These are phyloP conservation scores for Rutidosis leptorrhynchoides DNA, from an alignment of 129 eudicot species.

Conservation along the genomic window DNA sequence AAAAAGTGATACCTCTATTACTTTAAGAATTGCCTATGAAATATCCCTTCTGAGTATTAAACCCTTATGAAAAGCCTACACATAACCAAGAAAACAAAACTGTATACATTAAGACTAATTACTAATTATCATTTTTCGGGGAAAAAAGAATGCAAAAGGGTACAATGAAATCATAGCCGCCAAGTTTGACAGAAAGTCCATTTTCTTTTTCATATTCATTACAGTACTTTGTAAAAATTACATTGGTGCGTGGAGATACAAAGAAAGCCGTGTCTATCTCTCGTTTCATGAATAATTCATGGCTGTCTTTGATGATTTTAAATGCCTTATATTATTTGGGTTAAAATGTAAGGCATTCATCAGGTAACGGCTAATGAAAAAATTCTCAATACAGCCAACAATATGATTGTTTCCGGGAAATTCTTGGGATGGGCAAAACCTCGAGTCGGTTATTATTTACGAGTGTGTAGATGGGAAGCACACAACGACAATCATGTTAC, in stretches of 20 bases:
- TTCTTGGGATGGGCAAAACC: slow-evolving; percentile 32
- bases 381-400: slow-evolving; percentile 60
- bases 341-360: slow-evolving; percentile 38
- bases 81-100: slow-evolving; percentile 6
- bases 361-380: slow-evolving; percentile 45
- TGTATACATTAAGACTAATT: background rate
- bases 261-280: slow-evolving; percentile 57
- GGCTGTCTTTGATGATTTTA: slow-evolving; percentile 41
- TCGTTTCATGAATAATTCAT: slow-evolving; percentile 37
- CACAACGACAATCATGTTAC: slow-evolving; percentile 45
- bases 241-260: slow-evolving; percentile 54
- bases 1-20: slow-evolving; percentile 33
- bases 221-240: slow-evolving; percentile 54
- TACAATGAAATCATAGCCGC: slow-evolving; percentile 58
- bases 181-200: slow-evolving; percentile 38
- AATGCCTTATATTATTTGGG: slow-evolving; percentile 33
- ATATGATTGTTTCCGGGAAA: slow-evolving; percentile 33
- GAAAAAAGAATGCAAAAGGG: background rate
- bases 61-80: slow-evolving; percentile 56
- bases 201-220: slow-evolving; percentile 39
- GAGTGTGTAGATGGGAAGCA: slow-evolving; percentile 55
- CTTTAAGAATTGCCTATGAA: slow-evolving; percentile 52
- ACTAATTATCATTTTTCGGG: background rate
- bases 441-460: slow-evolving; percentile 45
- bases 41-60: slow-evolving; percentile 45